Conservation (phyloP, 2,329 filamentous ascomycete species). For the Arthrinium phaeospermum region DNA sequence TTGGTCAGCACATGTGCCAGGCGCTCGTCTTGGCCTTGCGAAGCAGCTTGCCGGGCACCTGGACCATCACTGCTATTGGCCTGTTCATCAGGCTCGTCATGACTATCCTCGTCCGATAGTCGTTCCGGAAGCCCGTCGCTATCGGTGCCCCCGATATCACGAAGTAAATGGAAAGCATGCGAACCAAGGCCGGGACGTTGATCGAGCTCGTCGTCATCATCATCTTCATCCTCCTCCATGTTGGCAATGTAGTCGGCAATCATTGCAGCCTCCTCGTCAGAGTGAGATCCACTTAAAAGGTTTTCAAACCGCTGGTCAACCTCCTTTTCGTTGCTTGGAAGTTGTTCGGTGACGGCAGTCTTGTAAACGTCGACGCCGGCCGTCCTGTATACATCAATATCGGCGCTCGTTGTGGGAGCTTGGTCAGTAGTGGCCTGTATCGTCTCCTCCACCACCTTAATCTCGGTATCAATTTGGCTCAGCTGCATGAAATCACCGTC, state of each 20-base stretch:
- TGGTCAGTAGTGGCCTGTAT: constrained; percentile 16
- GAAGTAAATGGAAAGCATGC: constrained; percentile 36
- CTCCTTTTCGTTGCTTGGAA: background rate
- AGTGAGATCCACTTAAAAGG: constrained; percentile 19
- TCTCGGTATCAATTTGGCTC: constrained; percentile 40
- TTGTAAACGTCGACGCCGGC: background rate
- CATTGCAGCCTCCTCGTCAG: constrained; percentile 58
- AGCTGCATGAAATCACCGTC: constrained; percentile 27
- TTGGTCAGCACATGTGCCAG: constrained; percentile 66
- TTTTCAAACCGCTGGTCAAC: constrained; percentile 8
- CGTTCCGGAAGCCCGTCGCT: constrained; percentile 42
- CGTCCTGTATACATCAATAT: background rate
- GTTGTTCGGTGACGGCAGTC: background rate
- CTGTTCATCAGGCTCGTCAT: constrained; percentile 36
- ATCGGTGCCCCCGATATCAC: constrained; percentile 52
- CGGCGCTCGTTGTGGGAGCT: background rate
- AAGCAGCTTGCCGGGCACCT: constrained; percentile 36
- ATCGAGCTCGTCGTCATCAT: constrained; percentile 33
- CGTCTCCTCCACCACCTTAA: constrained; percentile 36
- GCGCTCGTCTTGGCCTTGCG: constrained; percentile 61
- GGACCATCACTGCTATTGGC: constrained; percentile 47
- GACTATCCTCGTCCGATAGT: constrained; percentile 41
- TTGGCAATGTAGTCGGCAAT: constrained; percentile 76
- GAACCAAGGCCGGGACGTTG: constrained; percentile 30
- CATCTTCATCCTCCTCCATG: constrained; percentile 47